Percentiles rank a stretch among this genome's conserved stretches.
Conservation (phyloP, 2,329 filamentous ascomycete species). For the Neoascochyta sp. region DNA sequence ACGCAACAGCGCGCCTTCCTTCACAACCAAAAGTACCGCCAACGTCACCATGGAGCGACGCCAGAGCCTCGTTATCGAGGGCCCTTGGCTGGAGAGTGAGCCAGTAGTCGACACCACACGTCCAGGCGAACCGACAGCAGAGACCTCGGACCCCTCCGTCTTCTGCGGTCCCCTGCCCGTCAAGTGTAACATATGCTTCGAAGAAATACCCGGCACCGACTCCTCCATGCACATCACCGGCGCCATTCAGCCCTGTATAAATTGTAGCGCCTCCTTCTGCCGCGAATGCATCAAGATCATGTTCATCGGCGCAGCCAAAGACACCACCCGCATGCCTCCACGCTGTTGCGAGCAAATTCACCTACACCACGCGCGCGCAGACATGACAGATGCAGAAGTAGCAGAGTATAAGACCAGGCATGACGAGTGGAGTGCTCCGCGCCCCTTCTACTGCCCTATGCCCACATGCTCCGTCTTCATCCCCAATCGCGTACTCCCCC, state of each 20-base stretch:
- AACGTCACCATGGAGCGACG: too few relatives aligned
- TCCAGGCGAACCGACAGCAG: too few relatives aligned
- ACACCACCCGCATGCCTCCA: conserved; percentile 45
- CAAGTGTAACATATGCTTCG: conserved; percentile 24
- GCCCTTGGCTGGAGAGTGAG: too few relatives aligned
- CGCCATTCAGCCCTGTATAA: conserved; percentile 39
- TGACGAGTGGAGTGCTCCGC: conserved; percentile 47
- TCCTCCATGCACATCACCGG: conserved; percentile 6
- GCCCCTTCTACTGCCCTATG: conserved; percentile 50
- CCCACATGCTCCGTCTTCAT: conserved; percentile 50
- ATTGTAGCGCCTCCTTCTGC: conserved; percentile 34
- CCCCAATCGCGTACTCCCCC: conserved; percentile 21
- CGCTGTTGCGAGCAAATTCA: conserved; percentile 46
- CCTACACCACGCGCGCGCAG: conserved; percentile 37
- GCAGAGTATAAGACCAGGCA: conserved; percentile 42
- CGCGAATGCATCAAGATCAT: conserved; percentile 38
- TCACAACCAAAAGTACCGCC: too few relatives aligned
- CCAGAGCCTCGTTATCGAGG: too few relatives aligned
- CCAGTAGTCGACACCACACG: too few relatives aligned
- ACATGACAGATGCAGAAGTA: conserved; percentile 37
- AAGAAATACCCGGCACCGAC: conserved; percentile 7
- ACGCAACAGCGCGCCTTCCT: too few relatives aligned
- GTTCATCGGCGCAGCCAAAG: conserved; percentile 42
- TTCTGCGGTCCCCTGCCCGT: too few relatives aligned
- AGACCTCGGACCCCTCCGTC: too few relatives aligned